Percentiles rank a stretch among this genome's conserved stretches.
Evolutionary conservation across 805 yeast species (phyloP).

Genomic region (Limtongozyma cylindracea): DNA sequence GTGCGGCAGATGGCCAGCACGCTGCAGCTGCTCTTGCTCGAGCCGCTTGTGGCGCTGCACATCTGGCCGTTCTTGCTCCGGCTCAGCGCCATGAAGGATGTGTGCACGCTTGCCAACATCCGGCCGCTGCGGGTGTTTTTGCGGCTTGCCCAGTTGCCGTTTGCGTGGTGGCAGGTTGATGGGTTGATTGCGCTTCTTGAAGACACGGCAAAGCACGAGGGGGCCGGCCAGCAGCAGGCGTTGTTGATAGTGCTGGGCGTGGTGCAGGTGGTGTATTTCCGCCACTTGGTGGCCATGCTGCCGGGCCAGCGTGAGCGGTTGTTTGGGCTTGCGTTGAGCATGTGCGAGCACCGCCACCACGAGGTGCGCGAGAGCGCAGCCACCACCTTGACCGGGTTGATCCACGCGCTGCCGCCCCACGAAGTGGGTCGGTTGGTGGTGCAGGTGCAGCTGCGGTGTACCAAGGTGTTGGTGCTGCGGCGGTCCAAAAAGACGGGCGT

Average conservation of each 20-base stretch:
- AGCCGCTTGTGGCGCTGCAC: slow-evolving; percentile 19
- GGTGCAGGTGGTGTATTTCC: slow-evolving; percentile 44
- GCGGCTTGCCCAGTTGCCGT: slow-evolving; percentile 17
- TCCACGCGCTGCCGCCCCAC: slow-evolving; percentile 33
- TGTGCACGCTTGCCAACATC: slow-evolving; percentile 43
- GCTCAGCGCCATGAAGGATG: slow-evolving; percentile 48
- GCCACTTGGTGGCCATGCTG: slow-evolving; percentile 31
- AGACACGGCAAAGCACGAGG: slow-evolving; percentile 7
- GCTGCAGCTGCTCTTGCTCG: slow-evolving; percentile 23
- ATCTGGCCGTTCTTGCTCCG: slow-evolving; percentile 48
- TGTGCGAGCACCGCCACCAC: slow-evolving; percentile 35
- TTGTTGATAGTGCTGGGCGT: slow-evolving; percentile 39
- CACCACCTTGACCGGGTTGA: slow-evolving; percentile 50
- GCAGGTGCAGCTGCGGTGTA: slow-evolving; percentile 9
- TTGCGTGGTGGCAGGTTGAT: too few relatives aligned
- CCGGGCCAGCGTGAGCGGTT: slow-evolving; percentile 19
- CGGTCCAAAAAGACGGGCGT: too few relatives aligned
- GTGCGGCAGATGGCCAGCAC: slow-evolving; percentile 25
- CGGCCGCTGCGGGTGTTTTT: slow-evolving; percentile 21
- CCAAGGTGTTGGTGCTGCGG: slow-evolving; percentile 8
- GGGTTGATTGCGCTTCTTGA: too few relatives aligned
- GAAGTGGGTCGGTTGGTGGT: slow-evolving; percentile 16
- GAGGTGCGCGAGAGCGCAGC: slow-evolving; percentile 62
- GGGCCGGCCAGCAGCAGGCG: slow-evolving; percentile 23
- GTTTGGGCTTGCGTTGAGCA: slow-evolving; percentile 20